These are phyloP conservation scores for Albatrellus ellisii DNA, from an alignment of 768 basidiomycete genomes.

Conservation along the genomic window DNA sequence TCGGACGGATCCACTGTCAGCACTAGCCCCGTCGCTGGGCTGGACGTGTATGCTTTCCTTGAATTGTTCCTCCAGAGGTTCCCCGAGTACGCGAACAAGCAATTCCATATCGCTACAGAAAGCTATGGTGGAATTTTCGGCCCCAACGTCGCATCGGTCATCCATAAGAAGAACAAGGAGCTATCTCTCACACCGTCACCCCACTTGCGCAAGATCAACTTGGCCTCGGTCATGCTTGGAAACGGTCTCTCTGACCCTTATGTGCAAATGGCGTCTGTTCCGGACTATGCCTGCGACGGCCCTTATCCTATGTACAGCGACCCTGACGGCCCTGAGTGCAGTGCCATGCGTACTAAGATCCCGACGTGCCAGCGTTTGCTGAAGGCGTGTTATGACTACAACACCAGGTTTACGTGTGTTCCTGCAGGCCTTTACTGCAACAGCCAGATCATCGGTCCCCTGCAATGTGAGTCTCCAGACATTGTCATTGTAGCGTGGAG, in stretches of 20 bases:
- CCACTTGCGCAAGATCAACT: constrained; percentile 58
- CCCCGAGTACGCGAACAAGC: constrained; percentile 51
- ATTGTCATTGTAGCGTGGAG: background rate
- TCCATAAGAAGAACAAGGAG: constrained; percentile 65
- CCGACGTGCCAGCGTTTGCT: constrained; percentile 41
- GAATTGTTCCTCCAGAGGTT: constrained; percentile 70
- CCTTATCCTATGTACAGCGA: constrained; percentile 73
- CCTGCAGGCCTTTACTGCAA: constrained; percentile 72
- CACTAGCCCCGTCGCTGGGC: constrained; percentile 74
- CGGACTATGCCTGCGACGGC: constrained; percentile 74
- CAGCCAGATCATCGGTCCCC: constrained; percentile 52
- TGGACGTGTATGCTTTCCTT: constrained; percentile 82
- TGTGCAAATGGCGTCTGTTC: constrained; percentile 66
- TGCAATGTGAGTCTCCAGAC: constrained; percentile 41
- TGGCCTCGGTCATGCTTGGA: constrained; percentile 74
- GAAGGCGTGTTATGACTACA: constrained; percentile 33
- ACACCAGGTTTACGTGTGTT: constrained; percentile 31
- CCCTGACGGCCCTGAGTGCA: constrained; percentile 32
- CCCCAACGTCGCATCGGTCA: constrained; percentile 76
- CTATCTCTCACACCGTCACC: constrained; percentile 30
- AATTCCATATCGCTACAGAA: constrained; percentile 75
- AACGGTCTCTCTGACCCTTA: constrained; percentile 82
- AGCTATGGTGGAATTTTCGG: constrained; percentile 65
- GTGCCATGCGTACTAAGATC: constrained; percentile 30
- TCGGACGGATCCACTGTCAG: constrained; percentile 62